Percentiles rank a stretch among this genome's conserved stretches.
phyloP scores from a whole-genome alignment of 176 grass and related monocot species.

The Juncus inflexus region DNA sequence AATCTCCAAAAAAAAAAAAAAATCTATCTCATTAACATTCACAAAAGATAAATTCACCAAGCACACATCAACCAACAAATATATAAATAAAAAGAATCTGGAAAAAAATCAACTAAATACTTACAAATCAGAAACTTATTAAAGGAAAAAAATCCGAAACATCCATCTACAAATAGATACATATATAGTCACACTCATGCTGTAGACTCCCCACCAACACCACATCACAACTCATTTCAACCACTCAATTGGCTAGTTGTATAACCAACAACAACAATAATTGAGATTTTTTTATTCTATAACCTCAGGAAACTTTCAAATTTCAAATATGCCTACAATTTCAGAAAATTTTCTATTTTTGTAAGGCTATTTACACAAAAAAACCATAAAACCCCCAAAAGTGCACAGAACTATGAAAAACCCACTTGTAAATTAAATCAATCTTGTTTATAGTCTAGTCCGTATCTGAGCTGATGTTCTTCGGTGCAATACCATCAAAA shows the following conservation, averaged over 20 bases:
- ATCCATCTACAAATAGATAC: too few species aligned
- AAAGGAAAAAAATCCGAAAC: too few species aligned
- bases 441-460: not conserved
- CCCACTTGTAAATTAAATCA: not conserved
- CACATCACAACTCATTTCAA: constrained; percentile 5
- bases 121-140: too few species aligned
- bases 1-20: too few species aligned
- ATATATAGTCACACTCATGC: too few species aligned
- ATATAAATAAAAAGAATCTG: too few species aligned
- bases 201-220: too few species aligned
- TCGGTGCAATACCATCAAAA: constrained; percentile 3
- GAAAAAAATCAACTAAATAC: too few species aligned
- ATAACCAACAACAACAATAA: not conserved
- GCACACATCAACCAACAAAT: too few species aligned
- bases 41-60: too few species aligned
- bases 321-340: not conserved
- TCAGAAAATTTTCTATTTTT: not conserved
- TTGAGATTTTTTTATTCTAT: not conserved
- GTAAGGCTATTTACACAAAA: constrained; percentile 15
- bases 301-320: not conserved
- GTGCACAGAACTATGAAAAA: not conserved
- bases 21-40: too few species aligned
- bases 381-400: not conserved
- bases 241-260: not conserved
- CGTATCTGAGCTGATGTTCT: constrained; percentile 6